Percentiles rank a stretch among this genome's conserved stretches.
These are phyloP conservation scores for grape (Vitis vinifera) DNA, from an alignment of 164 flowering plant species.

Conservation along the genomic window DNA sequence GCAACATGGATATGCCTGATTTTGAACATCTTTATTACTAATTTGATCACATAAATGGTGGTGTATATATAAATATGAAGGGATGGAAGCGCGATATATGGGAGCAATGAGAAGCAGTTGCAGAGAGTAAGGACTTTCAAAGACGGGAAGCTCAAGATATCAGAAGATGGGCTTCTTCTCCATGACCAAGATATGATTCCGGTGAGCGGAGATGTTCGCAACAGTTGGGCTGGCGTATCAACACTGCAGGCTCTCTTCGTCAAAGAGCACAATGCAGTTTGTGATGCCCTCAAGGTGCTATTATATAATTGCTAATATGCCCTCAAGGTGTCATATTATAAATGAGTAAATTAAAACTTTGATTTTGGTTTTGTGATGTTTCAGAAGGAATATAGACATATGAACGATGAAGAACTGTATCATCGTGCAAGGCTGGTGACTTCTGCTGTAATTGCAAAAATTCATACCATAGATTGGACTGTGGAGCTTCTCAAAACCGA, in stretches of 20 bases:
- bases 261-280: constrained; percentile 50
- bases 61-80: constrained; percentile 13
- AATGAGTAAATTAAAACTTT: neutral
- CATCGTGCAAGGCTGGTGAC: constrained; percentile 50
- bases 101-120: constrained; percentile 34
- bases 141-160: constrained; percentile 51
- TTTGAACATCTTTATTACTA: no score
- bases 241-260: constrained; percentile 49
- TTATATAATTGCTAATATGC: neutral
- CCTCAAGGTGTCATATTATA: constrained; percentile 28
- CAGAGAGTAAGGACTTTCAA: constrained; percentile 45
- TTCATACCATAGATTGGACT: constrained; percentile 64
- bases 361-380: no score
- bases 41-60: neutral
- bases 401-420: constrained; percentile 40
- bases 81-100: constrained; percentile 65
- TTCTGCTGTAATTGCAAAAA: constrained; percentile 55
- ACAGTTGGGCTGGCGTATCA: constrained; percentile 58
- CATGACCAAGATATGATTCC: constrained; percentile 46
- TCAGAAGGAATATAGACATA: no score
- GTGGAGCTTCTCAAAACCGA: constrained; percentile 45
- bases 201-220: constrained; percentile 54
- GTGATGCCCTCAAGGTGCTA: constrained; percentile 44
- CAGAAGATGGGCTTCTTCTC: constrained; percentile 41
- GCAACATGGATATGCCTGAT: no score